phyloP scores from a whole-genome alignment of 1,139 yeast species.

The Candida frijolesensis region DNA sequence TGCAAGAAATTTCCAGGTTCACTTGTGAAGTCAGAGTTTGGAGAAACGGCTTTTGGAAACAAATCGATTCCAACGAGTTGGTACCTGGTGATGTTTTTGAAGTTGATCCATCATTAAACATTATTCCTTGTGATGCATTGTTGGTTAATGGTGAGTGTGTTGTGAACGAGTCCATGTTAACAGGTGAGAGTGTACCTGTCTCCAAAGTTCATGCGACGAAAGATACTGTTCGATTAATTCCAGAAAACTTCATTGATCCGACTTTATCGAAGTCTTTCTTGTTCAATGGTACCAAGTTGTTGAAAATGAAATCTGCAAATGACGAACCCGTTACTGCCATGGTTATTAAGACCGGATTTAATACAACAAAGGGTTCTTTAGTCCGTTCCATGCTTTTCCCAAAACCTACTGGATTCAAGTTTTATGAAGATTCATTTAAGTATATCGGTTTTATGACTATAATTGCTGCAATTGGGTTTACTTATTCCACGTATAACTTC shows the following conservation, averaged over 20 bases:
- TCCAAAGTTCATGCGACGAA: conserved; percentile 71
- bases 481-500: conserved; percentile 81
- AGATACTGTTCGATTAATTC: conserved; percentile 58
- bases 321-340: conserved; percentile 84
- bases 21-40: conserved; percentile 84
- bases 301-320: conserved; percentile 69
- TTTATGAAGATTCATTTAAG: conserved; percentile 90
- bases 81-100: conserved; percentile 97
- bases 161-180: conserved; percentile 91
- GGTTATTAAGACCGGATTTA: conserved; percentile 88
- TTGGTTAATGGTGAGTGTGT: conserved; percentile 90
- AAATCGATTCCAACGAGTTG: conserved; percentile 72
- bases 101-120: conserved; percentile 75
- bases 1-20: conserved; percentile 73
- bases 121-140: conserved; percentile 88
- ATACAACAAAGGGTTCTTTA: conserved; percentile 94
- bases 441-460: conserved; percentile 93
- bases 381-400: conserved; percentile 96
- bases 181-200: conserved; percentile 98
- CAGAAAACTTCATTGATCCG: conserved; percentile 64
- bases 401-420: conserved; percentile 90
- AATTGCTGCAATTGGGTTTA: conserved; percentile 83
- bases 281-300: conserved; percentile 85
- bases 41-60: conserved; percentile 94
- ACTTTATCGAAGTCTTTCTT: conserved; percentile 72